Evolutionary conservation across 2,329 filamentous ascomycete species (phyloP).

Genomic region (Aureobasidium mangrovei): DNA sequence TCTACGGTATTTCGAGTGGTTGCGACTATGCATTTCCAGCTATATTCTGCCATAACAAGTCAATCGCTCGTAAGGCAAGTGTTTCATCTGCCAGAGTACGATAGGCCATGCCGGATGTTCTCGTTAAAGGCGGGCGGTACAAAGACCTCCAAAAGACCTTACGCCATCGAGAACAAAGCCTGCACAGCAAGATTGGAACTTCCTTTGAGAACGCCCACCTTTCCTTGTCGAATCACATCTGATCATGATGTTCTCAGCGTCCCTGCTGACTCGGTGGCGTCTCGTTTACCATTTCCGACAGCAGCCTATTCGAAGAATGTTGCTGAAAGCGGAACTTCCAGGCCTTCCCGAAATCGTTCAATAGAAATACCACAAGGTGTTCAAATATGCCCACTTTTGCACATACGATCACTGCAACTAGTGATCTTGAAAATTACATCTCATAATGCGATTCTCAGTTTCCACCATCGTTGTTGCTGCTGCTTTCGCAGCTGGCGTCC

Average conservation of each 20-base stretch:
- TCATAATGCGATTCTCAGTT: neutral
- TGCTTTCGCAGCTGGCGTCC: neutral
- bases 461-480: neutral
- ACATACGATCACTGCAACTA: neutral
- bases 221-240: too few species aligned
- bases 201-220: too few species aligned
- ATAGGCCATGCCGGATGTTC: too few species aligned
- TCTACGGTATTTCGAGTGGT: too few species aligned
- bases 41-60: too few species aligned
- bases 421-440: neutral
- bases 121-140: too few species aligned
- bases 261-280: conserved; percentile 35
- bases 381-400: neutral
- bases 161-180: too few species aligned
- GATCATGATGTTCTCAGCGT: neutral
- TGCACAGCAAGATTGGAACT: too few species aligned
- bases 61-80: too few species aligned
- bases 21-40: too few species aligned
- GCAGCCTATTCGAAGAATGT: conserved; percentile 1
- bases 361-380: neutral
- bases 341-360: neutral
- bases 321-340: conserved; percentile 5
- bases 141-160: too few species aligned
- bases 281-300: conserved; percentile 26
- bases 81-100: too few species aligned